A percentile compares a stretch with the other conserved stretches of the same genome.
Evolutionary conservation across 2,329 filamentous ascomycete genomes (phyloP).

Genomic region (Parastagonospora nodorum): DNA sequence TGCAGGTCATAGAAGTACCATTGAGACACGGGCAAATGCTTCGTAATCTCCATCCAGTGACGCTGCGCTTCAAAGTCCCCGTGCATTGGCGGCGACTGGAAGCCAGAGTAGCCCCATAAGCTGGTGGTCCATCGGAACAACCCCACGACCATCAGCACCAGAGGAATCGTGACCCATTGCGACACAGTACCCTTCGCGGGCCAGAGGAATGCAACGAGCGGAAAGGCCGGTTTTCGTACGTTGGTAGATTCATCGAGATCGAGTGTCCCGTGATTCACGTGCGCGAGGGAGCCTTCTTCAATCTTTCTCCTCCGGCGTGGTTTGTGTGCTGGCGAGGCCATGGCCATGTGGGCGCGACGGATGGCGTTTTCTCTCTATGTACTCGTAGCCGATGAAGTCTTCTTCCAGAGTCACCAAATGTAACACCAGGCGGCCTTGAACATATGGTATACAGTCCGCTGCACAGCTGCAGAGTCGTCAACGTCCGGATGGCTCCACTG

Average conservation of each 20-base stretch:
- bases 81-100: constrained; percentile 82
- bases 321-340: constrained; percentile 46
- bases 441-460: too few relatives aligned
- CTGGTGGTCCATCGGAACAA: constrained; percentile 92
- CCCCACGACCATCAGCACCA: constrained; percentile 87
- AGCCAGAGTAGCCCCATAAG: constrained; percentile 94
- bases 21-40: constrained; percentile 83
- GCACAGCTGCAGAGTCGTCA: too few relatives aligned
- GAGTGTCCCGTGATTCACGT: constrained; percentile 51
- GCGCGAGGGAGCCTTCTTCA: constrained; percentile 46
- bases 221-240: constrained; percentile 72
- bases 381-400: neutral
- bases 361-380: neutral
- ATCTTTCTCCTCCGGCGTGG: constrained; percentile 52
- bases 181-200: constrained; percentile 81
- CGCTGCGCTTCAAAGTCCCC: constrained; percentile 97
- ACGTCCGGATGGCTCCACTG: neutral
- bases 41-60: constrained; percentile 98
- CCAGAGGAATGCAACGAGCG: constrained; percentile 93
- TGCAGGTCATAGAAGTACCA: constrained; percentile 98
- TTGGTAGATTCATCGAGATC: constrained; percentile 52
- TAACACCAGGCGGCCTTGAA: too few relatives aligned
- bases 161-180: constrained; percentile 88
- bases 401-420: neutral
- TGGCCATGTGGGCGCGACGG: constrained; percentile 8